These are phyloP conservation scores for Exophiala aquamarina DNA, from an alignment of 2,329 filamentous ascomycete species.

Conservation along the genomic window DNA sequence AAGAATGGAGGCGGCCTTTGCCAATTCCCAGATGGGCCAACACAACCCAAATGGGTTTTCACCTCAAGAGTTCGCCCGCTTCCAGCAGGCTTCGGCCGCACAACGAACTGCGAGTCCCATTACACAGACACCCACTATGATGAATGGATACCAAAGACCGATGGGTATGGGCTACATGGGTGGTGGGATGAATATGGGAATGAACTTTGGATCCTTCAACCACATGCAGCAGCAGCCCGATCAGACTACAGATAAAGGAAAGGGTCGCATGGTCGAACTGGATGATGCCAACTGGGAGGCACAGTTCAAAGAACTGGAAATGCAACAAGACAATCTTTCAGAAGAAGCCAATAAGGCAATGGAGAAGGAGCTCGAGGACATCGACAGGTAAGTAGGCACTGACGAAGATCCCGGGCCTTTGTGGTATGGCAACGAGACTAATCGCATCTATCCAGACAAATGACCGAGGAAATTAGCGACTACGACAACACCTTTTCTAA, in stretches of 20 bases:
- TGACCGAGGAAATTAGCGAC: slow-evolving; percentile 65
- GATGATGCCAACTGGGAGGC: slow-evolving; percentile 95
- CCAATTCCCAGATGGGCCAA: slow-evolving; percentile 34
- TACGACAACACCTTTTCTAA: slow-evolving; percentile 61
- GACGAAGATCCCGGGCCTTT: slow-evolving; percentile 88
- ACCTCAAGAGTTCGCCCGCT: slow-evolving; percentile 82
- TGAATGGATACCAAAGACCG: slow-evolving; percentile 51
- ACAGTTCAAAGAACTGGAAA: slow-evolving; percentile 75
- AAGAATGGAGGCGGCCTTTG: slow-evolving; percentile 70
- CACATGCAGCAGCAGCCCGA: slow-evolving; percentile 44
- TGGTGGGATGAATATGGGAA: slow-evolving; percentile 51
- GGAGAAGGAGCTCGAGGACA: slow-evolving; percentile 81
- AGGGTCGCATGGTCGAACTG: slow-evolving; percentile 79
- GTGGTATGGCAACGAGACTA: slow-evolving; percentile 48
- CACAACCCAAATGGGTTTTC: slow-evolving; percentile 49
- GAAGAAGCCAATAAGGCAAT: slow-evolving; percentile 70
- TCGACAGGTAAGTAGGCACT: slow-evolving; percentile 76
- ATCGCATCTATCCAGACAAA: slow-evolving; percentile 49
- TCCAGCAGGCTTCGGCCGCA: slow-evolving; percentile 60
- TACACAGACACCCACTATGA: slow-evolving; percentile 54
- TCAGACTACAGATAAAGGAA: slow-evolving; percentile 69
- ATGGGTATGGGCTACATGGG: slow-evolving; percentile 44
- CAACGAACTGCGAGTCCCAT: slow-evolving; percentile 60
- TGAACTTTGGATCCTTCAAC: slow-evolving; percentile 51
- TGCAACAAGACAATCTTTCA: slow-evolving; percentile 55